Evolutionary conservation across 2,329 filamentous ascomycete species (phyloP), one percentile per base, ranked within the genome.

Genomic region (Lachnellula suecica): DNA sequence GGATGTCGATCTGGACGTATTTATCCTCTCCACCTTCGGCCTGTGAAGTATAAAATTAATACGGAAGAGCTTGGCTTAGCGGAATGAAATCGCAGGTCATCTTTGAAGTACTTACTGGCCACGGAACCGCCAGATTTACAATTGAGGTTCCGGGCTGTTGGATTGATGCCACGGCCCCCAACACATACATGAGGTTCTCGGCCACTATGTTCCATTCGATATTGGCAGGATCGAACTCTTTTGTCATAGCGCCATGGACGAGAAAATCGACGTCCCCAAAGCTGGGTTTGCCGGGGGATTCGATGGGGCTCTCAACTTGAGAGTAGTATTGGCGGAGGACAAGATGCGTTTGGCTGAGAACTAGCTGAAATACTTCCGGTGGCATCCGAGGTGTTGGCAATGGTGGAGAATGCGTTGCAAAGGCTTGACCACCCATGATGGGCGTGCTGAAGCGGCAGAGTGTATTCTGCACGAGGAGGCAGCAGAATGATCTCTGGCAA

Each of bases 201-300:
- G 66, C 59, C 19, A 61, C 45, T 27, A 37, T 35, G 5, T 17
- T 42, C 20, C 29, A 35, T 1, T 38, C 9, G 8, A 35, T 55
- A 2, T 31, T 24, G 6, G 44, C 11, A 11, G 44, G 37, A 34
- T 61, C 44, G 35, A 57, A 60, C 0, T 44, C 19, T 1, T 50
- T 11, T 19, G 42, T 13, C 4, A 55, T 48, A 23, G 71, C 69
- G 27, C 66, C 65, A 0, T 73, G 71, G 1, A 89, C 77, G 1
- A 91, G 68, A 53, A 92, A 75, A 68, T 94, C 89, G 34, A 95
- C 72, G 59, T 94, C 90, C 19, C 89, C 90, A 62, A 83, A 79
- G 59, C 84, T 80, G 0, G 59, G 38, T 68, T 94, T 94, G 1
- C 67, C 84, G 0, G 89, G 88, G 0, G 81, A 86, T 59, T 91